These are phyloP conservation scores for Globisporangium iwayamae DNA, from an alignment of 352 stramenopile species.

Conservation along the genomic window DNA sequence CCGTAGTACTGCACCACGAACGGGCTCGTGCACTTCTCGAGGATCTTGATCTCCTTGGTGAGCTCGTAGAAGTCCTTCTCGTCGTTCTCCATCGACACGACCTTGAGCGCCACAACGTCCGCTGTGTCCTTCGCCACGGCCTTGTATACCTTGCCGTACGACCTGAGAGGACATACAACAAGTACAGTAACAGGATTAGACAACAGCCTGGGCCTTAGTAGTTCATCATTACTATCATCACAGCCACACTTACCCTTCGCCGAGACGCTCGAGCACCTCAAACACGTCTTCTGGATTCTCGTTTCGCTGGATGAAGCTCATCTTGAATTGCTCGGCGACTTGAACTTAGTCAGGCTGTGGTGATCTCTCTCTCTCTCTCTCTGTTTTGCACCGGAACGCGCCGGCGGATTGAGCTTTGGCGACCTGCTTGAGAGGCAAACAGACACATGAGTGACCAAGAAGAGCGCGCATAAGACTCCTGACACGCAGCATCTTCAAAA, in stretches of 20 bases:
- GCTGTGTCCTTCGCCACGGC: constrained; percentile 53
- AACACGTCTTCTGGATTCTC: constrained; percentile 70
- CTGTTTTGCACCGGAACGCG: constrained; percentile 1
- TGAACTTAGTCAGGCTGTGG: no score
- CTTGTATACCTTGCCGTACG: constrained; percentile 85
- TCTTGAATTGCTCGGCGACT: constrained; percentile 11
- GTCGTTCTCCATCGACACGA: constrained; percentile 80
- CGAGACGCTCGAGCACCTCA: constrained; percentile 71
- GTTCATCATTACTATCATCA: no score
- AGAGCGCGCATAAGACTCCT: not conserved
- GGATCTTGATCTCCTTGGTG: constrained; percentile 83
- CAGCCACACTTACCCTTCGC: constrained; percentile 44
- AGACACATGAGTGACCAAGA: not conserved
- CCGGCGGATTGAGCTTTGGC: not conserved
- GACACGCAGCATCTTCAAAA: not conserved
- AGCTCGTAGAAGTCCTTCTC: constrained; percentile 59
- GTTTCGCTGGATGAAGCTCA: constrained; percentile 62
- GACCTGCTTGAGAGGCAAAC: not conserved
- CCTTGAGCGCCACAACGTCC: constrained; percentile 78
- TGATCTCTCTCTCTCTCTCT: not conserved
- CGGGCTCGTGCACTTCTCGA: constrained; percentile 74
- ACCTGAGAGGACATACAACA: constrained; percentile 22
- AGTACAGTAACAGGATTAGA: no score
- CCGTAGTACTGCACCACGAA: constrained; percentile 87
- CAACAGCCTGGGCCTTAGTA: no score